A percentile compares a stretch with the other conserved stretches of the same genome.
Conservation (phyloP, 345 rosid genomes). For the Lumnitzera racemosa region DNA sequence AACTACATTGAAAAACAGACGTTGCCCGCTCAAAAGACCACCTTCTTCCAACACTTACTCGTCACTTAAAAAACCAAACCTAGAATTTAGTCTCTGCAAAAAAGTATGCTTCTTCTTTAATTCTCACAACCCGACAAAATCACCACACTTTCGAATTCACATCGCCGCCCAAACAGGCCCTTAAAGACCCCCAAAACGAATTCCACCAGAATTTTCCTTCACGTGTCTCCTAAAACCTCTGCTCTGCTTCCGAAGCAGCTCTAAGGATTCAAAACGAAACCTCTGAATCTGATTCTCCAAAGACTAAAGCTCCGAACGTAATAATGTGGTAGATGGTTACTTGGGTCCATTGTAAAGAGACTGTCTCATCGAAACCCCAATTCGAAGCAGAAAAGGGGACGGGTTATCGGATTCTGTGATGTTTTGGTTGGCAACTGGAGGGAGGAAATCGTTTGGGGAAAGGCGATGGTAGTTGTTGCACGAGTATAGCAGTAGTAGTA, state of each 20-base stretch:
- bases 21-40: slow-evolving; percentile 30
- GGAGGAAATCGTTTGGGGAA: no score
- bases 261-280: slow-evolving; percentile 58
- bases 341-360: slow-evolving; percentile 62
- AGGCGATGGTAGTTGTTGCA: no score
- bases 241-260: slow-evolving; percentile 72
- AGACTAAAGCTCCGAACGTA: slow-evolving; percentile 30
- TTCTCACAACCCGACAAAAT: slow-evolving; percentile 61
- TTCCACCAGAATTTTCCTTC: slow-evolving; percentile 50
- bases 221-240: slow-evolving; percentile 62
- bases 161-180: slow-evolving; percentile 24
- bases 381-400: slow-evolving; percentile 14
- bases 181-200: background rate
- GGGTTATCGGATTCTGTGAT: no score
- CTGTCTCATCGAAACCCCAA: slow-evolving; percentile 32
- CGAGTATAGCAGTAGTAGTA: slow-evolving; percentile 31
- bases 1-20: slow-evolving; percentile 60
- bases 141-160: slow-evolving; percentile 63
- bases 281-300: slow-evolving; percentile 10
- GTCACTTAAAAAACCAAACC: slow-evolving; percentile 49
- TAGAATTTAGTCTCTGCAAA: slow-evolving; percentile 34
- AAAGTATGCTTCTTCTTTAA: slow-evolving; percentile 72
- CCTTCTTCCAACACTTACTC: slow-evolving; percentile 27
- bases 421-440: no score
- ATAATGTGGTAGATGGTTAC: slow-evolving; percentile 23